Conservation (phyloP, 352 stramenopile genomes). For the Globisporangium carolinianum region DNA sequence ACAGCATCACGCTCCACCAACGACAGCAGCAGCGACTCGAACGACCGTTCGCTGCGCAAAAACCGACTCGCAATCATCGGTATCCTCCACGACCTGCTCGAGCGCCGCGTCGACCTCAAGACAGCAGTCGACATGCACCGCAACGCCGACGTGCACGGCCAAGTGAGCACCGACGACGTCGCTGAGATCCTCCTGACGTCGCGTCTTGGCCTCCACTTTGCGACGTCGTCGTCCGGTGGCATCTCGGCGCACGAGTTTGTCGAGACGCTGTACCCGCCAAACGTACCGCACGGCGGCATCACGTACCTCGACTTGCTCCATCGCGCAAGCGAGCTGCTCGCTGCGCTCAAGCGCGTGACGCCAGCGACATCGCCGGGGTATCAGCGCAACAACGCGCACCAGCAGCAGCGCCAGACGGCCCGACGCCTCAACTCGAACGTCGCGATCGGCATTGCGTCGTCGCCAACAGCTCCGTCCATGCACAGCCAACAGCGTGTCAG, state of each 20-base stretch:
- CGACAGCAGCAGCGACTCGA: slow-evolving; percentile 1
- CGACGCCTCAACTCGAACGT: slow-evolving; percentile 30
- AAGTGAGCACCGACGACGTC: slow-evolving; percentile 51
- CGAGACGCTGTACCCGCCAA: slow-evolving; percentile 45
- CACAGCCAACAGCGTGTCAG: no score
- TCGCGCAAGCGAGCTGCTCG: slow-evolving; percentile 47
- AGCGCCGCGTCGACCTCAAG: slow-evolving; percentile 65
- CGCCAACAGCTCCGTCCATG: neutral
- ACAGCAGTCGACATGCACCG: slow-evolving; percentile 61
- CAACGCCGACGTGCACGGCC: slow-evolving; percentile 43
- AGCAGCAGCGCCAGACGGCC: slow-evolving; percentile 30
- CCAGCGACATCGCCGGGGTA: neutral
- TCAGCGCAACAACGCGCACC: slow-evolving; percentile 12
- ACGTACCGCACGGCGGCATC: slow-evolving; percentile 16
- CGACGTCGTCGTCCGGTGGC: slow-evolving; percentile 14
- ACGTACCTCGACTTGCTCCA: slow-evolving; percentile 61
- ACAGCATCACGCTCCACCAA: neutral
- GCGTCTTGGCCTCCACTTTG: slow-evolving; percentile 51
- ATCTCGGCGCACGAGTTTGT: slow-evolving; percentile 54
- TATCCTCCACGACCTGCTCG: slow-evolving; percentile 63
- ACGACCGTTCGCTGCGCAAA: slow-evolving; percentile 19
- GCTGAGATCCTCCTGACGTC: slow-evolving; percentile 62
- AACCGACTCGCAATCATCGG: slow-evolving; percentile 31
- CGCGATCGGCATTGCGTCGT: slow-evolving; percentile 1
- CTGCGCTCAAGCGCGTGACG: slow-evolving; percentile 25